phyloP scores from a whole-genome alignment of 371 early-diverging fungal genomes.

The Mortierella sp. region DNA sequence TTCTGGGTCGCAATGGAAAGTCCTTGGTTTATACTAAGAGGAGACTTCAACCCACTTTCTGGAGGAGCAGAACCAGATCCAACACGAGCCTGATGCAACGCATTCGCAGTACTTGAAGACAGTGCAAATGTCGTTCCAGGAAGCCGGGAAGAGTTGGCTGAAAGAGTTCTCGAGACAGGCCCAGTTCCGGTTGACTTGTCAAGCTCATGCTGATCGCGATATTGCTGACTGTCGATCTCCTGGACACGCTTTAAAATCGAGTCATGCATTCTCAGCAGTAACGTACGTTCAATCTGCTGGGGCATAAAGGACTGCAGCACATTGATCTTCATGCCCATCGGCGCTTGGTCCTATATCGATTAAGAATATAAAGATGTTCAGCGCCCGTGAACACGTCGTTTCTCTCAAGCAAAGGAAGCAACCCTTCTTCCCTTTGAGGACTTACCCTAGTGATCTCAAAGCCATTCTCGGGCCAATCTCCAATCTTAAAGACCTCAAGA shows the following conservation, averaged over 20 bases:
- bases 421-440: neutral
- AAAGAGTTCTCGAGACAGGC: conserved; percentile 1
- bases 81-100: conserved; percentile 5
- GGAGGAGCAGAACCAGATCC: neutral
- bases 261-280: conserved; percentile 59
- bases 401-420: neutral
- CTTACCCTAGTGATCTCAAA: conserved; percentile 55
- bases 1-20: conserved; percentile 46
- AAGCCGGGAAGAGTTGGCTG: neutral
- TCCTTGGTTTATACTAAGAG: conserved; percentile 22
- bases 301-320: conserved; percentile 53
- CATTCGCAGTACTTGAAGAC: conserved; percentile 3
- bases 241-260: conserved; percentile 56
- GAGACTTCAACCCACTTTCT: neutral
- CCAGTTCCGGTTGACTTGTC: conserved; percentile 18
- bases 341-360: conserved; percentile 33
- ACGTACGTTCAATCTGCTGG: conserved; percentile 53
- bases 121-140: conserved; percentile 15
- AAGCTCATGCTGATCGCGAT: conserved; percentile 34
- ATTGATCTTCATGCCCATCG: conserved; percentile 51
- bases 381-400: neutral
- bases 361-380: neutral
- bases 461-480: conserved; percentile 58
- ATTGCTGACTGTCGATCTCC: conserved; percentile 55
- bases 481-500: conserved; percentile 54